phyloP scores from a whole-genome alignment of 495 filamentous ascomycete genomes.

The Stereocaulon alpinum region DNA sequence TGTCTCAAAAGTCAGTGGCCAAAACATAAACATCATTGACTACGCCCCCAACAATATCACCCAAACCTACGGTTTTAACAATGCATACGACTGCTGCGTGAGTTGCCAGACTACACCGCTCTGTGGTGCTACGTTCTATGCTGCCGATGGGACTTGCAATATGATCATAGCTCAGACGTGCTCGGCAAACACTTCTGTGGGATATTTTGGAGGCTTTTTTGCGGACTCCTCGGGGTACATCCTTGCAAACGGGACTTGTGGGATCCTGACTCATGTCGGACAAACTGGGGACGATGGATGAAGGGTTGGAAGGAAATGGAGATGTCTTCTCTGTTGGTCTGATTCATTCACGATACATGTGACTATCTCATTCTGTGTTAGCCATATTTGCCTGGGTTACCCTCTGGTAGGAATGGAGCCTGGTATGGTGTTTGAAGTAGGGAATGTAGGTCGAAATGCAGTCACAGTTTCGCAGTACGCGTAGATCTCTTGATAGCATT shows the following conservation, averaged over 20 bases:
- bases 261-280: neutral
- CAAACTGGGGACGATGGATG: no score
- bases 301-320: neutral
- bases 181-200: neutral
- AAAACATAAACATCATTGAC: neutral
- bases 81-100: neutral
- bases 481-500: conserved; percentile 23
- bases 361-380: no score
- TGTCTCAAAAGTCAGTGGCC: neutral
- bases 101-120: neutral
- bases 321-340: no score
- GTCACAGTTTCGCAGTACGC: neutral
- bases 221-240: neutral
- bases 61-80: neutral
- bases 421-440: no score
- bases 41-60: neutral
- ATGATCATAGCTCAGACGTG: neutral
- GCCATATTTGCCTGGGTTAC: no score
- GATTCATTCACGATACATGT: no score
- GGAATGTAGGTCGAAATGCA: no score
- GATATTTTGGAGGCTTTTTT: neutral
- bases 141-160: neutral
- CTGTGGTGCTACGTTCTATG: neutral
- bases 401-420: no score
- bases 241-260: conserved; percentile 1